Base-by-base conservation (phyloP, 1,284 basidiomycete species). In the Wolfiporia cocos region DNA sequence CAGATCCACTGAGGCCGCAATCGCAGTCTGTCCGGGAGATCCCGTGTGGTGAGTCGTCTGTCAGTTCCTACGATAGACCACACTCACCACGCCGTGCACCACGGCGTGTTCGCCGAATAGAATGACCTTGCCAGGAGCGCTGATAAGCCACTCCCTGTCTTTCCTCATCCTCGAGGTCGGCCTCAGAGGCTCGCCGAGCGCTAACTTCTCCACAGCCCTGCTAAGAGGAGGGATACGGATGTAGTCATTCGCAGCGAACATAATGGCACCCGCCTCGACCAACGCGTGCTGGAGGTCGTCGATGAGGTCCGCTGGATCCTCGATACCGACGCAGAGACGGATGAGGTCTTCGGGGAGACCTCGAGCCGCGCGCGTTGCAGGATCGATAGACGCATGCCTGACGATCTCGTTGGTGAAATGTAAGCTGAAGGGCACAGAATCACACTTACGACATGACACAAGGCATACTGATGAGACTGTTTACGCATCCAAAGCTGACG, bases 81-180 rank as follows among this genome's bases (percentile, higher is more conserved):
- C 12, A 78, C 88, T 74, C 62, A 92, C 90, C 42, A 94, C 88
- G 42, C 96, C 96, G 62, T 99, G 89, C 18, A 99, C 96, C 41
- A 99, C 96, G 14, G 96, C 96, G 66, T 99, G 96, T 67, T 99
- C 96, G 41, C 96, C 96, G 54, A 99, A 99, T 44, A 99, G 66
- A 53, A 99, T 99, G 49, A 99, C 90, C 64, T 99, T 99, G 34
- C 96, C 96, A 5, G 96, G 96, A 5, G 96, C 90, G 44, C 91
- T 93, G 44, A 96, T 86, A 43, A 94, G 76, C 86, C 86, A 90
- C 55, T 86, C 83, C 34, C 77, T 69, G 44, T 82, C 66, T 38
- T 74, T 67, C 23, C 58, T 47, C 12, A 42, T 44, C 28, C 54
- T 48, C 6, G 32, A 46, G 15, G 44, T 39, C 24, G 47, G 31